Percentiles rank a stretch among this genome's conserved stretches.
Evolutionary conservation across 2,329 filamentous ascomycete genomes (phyloP).

Genomic region (Ascosphaera acerosa): DNA sequence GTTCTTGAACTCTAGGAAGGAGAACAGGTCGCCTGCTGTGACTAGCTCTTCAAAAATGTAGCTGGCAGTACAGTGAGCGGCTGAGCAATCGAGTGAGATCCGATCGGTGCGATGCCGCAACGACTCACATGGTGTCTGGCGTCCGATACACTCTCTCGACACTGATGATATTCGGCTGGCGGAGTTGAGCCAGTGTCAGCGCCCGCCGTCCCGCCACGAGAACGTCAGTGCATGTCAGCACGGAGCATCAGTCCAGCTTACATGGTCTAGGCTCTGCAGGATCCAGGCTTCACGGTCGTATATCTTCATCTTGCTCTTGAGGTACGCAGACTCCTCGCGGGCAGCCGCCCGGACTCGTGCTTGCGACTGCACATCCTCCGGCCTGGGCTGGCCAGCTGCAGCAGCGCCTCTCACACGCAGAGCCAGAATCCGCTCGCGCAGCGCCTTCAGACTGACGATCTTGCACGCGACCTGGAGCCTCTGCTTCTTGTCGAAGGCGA

Average conservation of each 20-base stretch:
- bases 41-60: constrained; percentile 37
- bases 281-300: constrained; percentile 21
- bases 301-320: constrained; percentile 11
- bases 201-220: not conserved
- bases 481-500: constrained; percentile 14
- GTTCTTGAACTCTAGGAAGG: constrained; percentile 28
- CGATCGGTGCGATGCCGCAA: not conserved
- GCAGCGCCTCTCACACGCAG: not conserved
- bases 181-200: too few relatives aligned
- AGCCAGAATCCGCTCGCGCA: constrained; percentile 5
- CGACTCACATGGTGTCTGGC: constrained; percentile 23
- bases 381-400: not conserved
- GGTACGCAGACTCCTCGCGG: constrained; percentile 5
- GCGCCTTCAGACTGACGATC: constrained; percentile 15
- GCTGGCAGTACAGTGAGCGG: constrained; percentile 12
- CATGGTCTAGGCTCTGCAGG: constrained; percentile 28
- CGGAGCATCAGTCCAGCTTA: constrained; percentile 9
- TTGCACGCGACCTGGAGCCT: constrained; percentile 22
- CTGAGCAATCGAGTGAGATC: not conserved
- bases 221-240: not conserved
- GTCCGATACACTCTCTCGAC: constrained; percentile 31
- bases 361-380: constrained; percentile 3
- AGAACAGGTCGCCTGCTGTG: constrained; percentile 34
- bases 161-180: constrained; percentile 33
- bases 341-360: too few relatives aligned